Evolutionary conservation across 2,329 filamentous ascomycete species (phyloP), one percentile per base, ranked within the genome.

Genomic region (Moelleriella libera): DNA sequence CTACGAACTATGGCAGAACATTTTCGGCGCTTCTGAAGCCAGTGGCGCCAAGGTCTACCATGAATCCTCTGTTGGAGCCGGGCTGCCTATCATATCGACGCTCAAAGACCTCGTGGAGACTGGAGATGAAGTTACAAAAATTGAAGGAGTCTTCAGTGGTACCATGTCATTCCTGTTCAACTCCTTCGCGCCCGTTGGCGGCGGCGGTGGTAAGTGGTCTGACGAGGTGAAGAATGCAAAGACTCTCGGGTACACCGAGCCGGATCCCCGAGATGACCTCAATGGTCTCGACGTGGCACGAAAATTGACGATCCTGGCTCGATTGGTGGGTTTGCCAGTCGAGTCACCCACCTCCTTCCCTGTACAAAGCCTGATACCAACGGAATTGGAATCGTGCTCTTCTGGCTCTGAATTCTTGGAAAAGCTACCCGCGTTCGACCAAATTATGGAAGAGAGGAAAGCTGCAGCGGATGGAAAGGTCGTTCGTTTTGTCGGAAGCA

Each of bases 141-240:
- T 98, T 56, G 90, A 97, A 68, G 92, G 92, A 54, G 89, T 98
- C 46, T 97, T 98, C 69, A 94, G 87, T 51, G 92, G 92, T 53
- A 98, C 92, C 48, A 90, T 98, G 80, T 94, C 86, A 40, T 98
- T 96, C 74, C 75, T 98, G 41, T 97, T 98, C 80, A 97, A 97
- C 74, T 89, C 81, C 28, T 98, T 97, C 64, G 88, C 89, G 45
- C 92, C 92, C 0, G 81, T 82, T 3, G 77, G 80, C 45, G 84
- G 83, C 5, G 56, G 64, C 51, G 85, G 85, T 34, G 87, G 86
- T 46, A 81, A 83, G 59, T 98, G 94, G 83, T 92, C 87, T 42
- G 84, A 84, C 45, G 89, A 95, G 61, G 92, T 98, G 34, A 82
- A 79, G 60, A 88, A 90, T 66, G 92, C 92, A 48, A 95, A 96